Evolutionary conservation across 139 green algal genomes (phyloP), one percentile per base, ranked within the genome.

Genomic region (Pseudopediastrum boryanum): DNA sequence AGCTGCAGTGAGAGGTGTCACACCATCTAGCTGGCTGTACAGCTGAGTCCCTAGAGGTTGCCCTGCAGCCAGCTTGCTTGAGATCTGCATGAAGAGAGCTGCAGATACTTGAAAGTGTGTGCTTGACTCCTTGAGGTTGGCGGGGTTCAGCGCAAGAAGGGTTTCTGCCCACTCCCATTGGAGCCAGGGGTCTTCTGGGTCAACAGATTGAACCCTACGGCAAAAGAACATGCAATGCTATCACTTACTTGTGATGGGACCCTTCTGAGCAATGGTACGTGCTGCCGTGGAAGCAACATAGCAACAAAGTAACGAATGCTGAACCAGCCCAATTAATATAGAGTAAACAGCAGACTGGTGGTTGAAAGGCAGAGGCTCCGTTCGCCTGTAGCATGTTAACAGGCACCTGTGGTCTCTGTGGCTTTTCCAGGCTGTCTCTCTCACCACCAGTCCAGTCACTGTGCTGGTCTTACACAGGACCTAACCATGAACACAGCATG

Each of bases 131-230:
- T 41, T 72, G n/a, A 71, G 35, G 23, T 21, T 13, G 10, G 4
- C 25, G 21, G 6, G 36, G 16, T 51, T 65, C 27, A 82, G n/a
- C 4, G 76, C 76, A 25, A 75, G 52, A 68, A 93, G 66, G 36
- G 81, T 72, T 8, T 86, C 73, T 5, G 78, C 91, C 91, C 91
- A 95, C 82, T 94, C 90, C 42, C 44, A 61, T 83, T 95, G 91
- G 63, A 95, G 86, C 90, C 89, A 94, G 36, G 89, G 81, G 54
- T 95, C 90, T 42, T 90, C 80, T 0, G 89, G 50, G 36, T 94
- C 85, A 0, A 48, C 74, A 1, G 67, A 54, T 42, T 95, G 91
- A 25, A 92, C 39, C 31, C 88, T 93, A 83, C 48, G 71, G 43
- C 12, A n/a, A 43, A 7, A 44, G 27, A 12, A 19, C 63, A 71